These are phyloP conservation scores for Boletus subcaerulescens DNA, from an alignment of 768 basidiomycete genomes.

Conservation along the genomic window DNA sequence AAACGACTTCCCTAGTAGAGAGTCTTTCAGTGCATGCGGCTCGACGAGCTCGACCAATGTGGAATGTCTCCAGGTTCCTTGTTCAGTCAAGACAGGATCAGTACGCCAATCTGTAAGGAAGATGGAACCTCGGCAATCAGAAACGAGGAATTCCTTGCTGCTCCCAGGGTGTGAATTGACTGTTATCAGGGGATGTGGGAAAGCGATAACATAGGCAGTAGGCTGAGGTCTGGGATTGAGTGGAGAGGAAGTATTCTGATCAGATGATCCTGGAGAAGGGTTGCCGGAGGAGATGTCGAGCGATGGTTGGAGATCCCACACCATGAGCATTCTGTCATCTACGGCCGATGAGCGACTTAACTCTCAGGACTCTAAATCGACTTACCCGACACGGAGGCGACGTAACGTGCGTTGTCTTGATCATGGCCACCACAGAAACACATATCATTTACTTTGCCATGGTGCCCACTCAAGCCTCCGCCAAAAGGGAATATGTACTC, in stretches of 20 bases:
- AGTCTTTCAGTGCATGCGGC: conserved; percentile 57
- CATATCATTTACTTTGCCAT: conserved; percentile 75
- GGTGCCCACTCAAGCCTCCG: conserved; percentile 78
- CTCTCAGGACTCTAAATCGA: not conserved
- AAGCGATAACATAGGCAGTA: conserved; percentile 72
- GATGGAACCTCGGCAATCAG: conserved; percentile 70
- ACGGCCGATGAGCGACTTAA: conserved; percentile 1
- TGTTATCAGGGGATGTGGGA: conserved; percentile 66
- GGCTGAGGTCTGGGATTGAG: conserved; percentile 55
- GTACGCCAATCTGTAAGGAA: conserved; percentile 83
- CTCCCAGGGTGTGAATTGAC: conserved; percentile 69
- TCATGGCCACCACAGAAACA: conserved; percentile 74
- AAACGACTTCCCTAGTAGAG: conserved; percentile 42
- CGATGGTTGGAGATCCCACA: conserved; percentile 78
- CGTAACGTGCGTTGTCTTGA: conserved; percentile 65
- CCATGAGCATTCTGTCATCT: conserved; percentile 85
- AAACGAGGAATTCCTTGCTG: conserved; percentile 76
- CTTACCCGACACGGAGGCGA: conserved; percentile 78
- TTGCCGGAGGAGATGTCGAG: conserved; percentile 41
- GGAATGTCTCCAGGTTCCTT: conserved; percentile 56
- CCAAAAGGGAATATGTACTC: conserved; percentile 70
- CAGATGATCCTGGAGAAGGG: conserved; percentile 33
- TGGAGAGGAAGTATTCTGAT: conserved; percentile 29
- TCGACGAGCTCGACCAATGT: conserved; percentile 72
- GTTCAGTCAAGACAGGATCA: conserved; percentile 53